Base-by-base conservation (phyloP, 106 monocot species). In the Dendrobium officinale region DNA sequence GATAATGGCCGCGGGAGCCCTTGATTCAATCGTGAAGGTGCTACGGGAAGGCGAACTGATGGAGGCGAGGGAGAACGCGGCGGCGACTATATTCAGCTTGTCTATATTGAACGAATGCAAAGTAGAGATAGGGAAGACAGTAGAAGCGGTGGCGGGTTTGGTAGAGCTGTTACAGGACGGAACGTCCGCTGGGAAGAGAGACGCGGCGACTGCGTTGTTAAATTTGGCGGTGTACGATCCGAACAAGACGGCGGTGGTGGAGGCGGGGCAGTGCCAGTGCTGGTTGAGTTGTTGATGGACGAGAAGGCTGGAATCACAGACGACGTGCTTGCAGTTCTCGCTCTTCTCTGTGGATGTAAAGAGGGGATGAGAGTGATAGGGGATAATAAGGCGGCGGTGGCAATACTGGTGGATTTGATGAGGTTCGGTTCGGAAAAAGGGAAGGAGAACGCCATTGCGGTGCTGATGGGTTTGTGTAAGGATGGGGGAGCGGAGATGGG, bases 51-150 rank as follows among this genome's bases (percentile, higher is more conserved):
- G 86, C 4, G 9, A 51, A 13, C 54, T 84, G 26, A 80, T 78
- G 84, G 89, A 89, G 20, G 89, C 89, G 3, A 72, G 89, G 74
- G 89, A 89, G 81, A 89, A 89, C 56, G 89, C 89, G 4, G 89
- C 89, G 26, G 86, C 89, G 4, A 72, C 89, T 4, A 83, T 88
- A 5, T 88, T 58, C 72, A 88, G 88, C 78, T 47, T 88, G 45
- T 81, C 88, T 17, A 80, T 83, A 55, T 8, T 80, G 19, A 84
- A 89, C 29, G 89, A 89, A 42, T 80, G 74, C 77, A 86, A 82
- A 45, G 66, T 64, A 3, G 16, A 77, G 9, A 86, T 89, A 16
- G 89, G 86, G 9, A 64, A 84, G 13, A 75, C 80, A 51, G 42
- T 55, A 2, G 89, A 72, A 6, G 89, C 84, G 22, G 47, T 89